Evolutionary conservation across 2,329 filamentous ascomycete species (phyloP).

Genomic region (Ascochyta viciae-villosae): DNA sequence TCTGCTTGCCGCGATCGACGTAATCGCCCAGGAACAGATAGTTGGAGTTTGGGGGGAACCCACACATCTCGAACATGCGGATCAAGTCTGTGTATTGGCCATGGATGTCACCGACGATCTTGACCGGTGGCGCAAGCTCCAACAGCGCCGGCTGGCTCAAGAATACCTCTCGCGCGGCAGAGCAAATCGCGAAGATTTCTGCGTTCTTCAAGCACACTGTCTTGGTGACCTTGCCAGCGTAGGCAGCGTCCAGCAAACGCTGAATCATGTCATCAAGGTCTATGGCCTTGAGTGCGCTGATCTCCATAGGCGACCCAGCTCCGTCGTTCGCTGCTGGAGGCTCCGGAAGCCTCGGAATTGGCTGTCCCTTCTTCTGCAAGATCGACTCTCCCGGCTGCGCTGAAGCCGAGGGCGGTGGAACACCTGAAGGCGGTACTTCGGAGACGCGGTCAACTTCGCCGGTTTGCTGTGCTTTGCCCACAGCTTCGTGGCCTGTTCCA

Average conservation of each 20-base stretch:
- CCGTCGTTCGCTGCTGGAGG: constrained; percentile 57
- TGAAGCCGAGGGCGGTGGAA: constrained; percentile 60
- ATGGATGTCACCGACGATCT: constrained; percentile 96
- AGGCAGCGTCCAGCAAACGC: constrained; percentile 89
- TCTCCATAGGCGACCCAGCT: constrained; percentile 71
- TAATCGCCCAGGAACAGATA: constrained; percentile 96
- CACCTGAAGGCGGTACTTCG: constrained; percentile 79
- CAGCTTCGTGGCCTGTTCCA: constrained; percentile 76
- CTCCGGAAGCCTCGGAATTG: constrained; percentile 67
- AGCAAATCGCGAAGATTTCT: constrained; percentile 93
- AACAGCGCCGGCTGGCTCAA: constrained; percentile 90
- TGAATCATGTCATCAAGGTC: constrained; percentile 98
- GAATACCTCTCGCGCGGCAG: constrained; percentile 85
- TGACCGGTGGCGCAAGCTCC: constrained; percentile 92
- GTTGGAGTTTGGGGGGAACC: constrained; percentile 90
- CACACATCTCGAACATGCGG: constrained; percentile 98
- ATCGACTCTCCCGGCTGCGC: constrained; percentile 88
- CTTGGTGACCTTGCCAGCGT: constrained; percentile 96
- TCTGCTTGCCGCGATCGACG: constrained; percentile 95
- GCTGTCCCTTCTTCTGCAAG: constrained; percentile 78
- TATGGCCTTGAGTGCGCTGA: constrained; percentile 88
- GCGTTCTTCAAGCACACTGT: constrained; percentile 97
- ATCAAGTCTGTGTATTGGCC: constrained; percentile 97
- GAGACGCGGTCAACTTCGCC: constrained; percentile 96
- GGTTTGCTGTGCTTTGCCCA: constrained; percentile 79